Base-by-base conservation (phyloP, 106 monocot genomes). In the Chionographis japonica region DNA sequence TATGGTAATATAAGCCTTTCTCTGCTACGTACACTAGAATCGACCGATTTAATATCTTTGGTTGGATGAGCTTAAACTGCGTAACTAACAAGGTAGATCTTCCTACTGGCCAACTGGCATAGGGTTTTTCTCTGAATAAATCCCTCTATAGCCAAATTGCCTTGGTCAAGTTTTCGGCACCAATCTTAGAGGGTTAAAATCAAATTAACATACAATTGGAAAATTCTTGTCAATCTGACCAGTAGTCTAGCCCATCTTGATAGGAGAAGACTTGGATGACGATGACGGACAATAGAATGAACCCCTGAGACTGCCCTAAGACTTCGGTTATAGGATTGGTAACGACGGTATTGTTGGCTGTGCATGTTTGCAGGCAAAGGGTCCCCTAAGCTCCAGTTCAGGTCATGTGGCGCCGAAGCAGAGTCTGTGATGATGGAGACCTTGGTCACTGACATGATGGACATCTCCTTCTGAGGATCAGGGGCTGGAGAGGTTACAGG, bases 361-460 rank as follows among this genome's bases (percentile, higher is more conserved):
- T 27, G 27, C 27, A 27, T 27, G 27, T 69, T 7, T 61, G 40
- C 58, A 80, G 80, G 75, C 11, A 70, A 71, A 46, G 61, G 60
- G 41, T 40, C 54, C 52, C 70, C 51, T 16, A 78, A 72, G 78
- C 61, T 72, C 15, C 65, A 59, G 19, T 78, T 66, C 39, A 52
- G 72, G 40, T 63, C 78, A 3, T 80, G 80, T 19, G 60, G 37
- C 58, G 70, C 68, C 61, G 80, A 80, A 75, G 80, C 73, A 49
- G 80, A 80, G 56, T 49, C 65, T 14, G 71, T 75, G 40, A 66
- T 80, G 60, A 75, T 80, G 70, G 75, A 80, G 52, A 15, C 63
- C 5, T 62, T 80, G 66, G 71, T 80, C 41, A 80, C 80, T 6
- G 80, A 80, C 51, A 80, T 80, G 75, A 80, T 80, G 80, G 80